Percentiles rank a stretch among this genome's conserved stretches.
phyloP scores from a whole-genome alignment of 345 rosid genomes.

The Hibiscus tridactylites region DNA sequence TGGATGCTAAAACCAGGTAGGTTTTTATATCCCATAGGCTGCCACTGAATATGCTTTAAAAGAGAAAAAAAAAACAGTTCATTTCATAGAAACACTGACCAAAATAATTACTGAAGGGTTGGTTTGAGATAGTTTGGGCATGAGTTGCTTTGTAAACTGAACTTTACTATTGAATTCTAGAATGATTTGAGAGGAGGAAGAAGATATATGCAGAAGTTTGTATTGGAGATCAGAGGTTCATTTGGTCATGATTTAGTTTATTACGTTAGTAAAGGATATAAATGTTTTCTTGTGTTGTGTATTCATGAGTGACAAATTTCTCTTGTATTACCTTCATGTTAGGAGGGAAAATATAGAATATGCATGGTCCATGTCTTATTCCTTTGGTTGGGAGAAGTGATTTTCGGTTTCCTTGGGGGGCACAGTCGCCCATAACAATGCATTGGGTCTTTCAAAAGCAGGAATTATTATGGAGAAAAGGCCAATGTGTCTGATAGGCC shows the following conservation, averaged over 20 bases:
- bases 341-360: neutral
- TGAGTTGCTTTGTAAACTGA: neutral
- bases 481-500: neutral
- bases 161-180: neutral
- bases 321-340: neutral
- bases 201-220: neutral
- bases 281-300: neutral
- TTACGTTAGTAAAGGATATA: neutral
- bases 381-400: neutral
- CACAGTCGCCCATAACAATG: neutral
- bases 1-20: neutral
- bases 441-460: neutral
- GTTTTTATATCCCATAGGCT: neutral
- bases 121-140: constrained; percentile 1
- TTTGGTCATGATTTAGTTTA: neutral
- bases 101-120: neutral
- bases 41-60: neutral
- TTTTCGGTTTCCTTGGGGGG: neutral
- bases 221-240: neutral
- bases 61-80: neutral
- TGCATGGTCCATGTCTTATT: neutral
- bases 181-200: neutral
- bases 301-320: neutral
- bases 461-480: neutral
- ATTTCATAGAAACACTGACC: neutral